Percentiles rank a stretch among this genome's conserved stretches.
Conservation (phyloP, 139 green algal genomes). For the Yamagishiella unicocca region DNA sequence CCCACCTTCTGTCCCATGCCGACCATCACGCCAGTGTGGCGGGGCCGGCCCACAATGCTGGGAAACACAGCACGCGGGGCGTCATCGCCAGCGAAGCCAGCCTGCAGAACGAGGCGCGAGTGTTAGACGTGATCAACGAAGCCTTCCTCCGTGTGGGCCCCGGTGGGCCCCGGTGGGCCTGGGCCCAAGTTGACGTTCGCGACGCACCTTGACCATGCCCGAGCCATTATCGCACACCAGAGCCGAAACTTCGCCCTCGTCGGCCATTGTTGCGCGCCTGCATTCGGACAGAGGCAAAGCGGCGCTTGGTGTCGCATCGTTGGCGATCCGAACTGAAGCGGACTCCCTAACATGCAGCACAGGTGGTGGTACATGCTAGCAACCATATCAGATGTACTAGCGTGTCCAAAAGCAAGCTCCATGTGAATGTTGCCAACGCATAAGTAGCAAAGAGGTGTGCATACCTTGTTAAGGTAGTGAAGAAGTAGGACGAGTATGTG, state of each 20-base stretch:
- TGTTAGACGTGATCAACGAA: background rate
- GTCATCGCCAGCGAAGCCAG: constrained; percentile 98
- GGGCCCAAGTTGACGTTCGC: background rate
- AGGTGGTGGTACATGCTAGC: too few relatives aligned
- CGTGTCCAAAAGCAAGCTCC: too few relatives aligned
- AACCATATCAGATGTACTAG: too few relatives aligned
- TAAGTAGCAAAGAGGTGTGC: too few relatives aligned
- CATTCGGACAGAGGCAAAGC: background rate
- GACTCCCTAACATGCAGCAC: too few relatives aligned
- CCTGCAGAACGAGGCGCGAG: constrained; percentile 26
- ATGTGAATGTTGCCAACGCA: too few relatives aligned
- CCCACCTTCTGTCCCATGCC: constrained; percentile 82
- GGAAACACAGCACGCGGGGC: constrained; percentile 97
- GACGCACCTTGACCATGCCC: constrained; percentile 95
- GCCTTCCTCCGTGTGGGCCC: background rate
- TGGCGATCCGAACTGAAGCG: background rate
- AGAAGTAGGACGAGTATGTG: too few relatives aligned
- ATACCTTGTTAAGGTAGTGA: too few relatives aligned
- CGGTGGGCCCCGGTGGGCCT: background rate
- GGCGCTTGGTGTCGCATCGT: background rate
- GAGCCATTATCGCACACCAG: constrained; percentile 99
- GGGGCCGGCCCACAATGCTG: constrained; percentile 95
- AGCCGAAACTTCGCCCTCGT: constrained; percentile 91
- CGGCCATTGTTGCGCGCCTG: constrained; percentile 66
- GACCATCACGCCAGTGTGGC: constrained; percentile 96